phyloP scores from a whole-genome alignment of 306 rosid species.

The Elaeagnus macrophylla region DNA sequence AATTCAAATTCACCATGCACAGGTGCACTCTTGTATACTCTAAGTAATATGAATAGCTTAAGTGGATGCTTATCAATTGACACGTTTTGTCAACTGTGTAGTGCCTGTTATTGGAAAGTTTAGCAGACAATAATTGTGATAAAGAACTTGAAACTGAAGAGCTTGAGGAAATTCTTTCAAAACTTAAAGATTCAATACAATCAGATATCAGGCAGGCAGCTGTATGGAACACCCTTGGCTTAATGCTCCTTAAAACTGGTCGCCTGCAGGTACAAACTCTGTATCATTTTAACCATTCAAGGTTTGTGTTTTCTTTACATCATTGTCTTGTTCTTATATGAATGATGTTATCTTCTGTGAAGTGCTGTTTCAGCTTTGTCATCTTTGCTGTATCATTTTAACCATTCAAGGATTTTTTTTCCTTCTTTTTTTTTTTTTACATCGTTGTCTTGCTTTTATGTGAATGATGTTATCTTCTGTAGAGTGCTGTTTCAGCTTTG shows the following conservation, averaged over 20 bases:
- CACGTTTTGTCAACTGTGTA: constrained; percentile 38
- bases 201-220: constrained; percentile 85
- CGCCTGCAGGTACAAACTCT: constrained; percentile 56
- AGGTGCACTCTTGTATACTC: constrained; percentile 38
- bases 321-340: constrained; percentile 19
- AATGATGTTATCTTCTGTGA: constrained; percentile 29
- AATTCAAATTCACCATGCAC: constrained; percentile 93
- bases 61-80: constrained; percentile 19
- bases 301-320: constrained; percentile 9
- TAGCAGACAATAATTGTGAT: constrained; percentile 57
- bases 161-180: constrained; percentile 69
- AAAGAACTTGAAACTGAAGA: constrained; percentile 78
- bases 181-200: constrained; percentile 58
- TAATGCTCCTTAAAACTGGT: constrained; percentile 71
- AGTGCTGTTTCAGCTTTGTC: constrained; percentile 81
- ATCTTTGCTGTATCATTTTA: constrained; percentile 5
- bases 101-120: constrained; percentile 80
- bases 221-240: constrained; percentile 89
- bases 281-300: constrained; percentile 7
- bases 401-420: constrained; percentile 4
- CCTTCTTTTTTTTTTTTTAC: constrained; percentile 16
- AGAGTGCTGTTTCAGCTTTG: constrained; percentile 83
- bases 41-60: background rate
- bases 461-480: constrained; percentile 20
- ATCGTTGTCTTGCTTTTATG: constrained; percentile 14